phyloP scores from a whole-genome alignment of 345 rosid genomes.

The Eucalyptus microcorys region DNA sequence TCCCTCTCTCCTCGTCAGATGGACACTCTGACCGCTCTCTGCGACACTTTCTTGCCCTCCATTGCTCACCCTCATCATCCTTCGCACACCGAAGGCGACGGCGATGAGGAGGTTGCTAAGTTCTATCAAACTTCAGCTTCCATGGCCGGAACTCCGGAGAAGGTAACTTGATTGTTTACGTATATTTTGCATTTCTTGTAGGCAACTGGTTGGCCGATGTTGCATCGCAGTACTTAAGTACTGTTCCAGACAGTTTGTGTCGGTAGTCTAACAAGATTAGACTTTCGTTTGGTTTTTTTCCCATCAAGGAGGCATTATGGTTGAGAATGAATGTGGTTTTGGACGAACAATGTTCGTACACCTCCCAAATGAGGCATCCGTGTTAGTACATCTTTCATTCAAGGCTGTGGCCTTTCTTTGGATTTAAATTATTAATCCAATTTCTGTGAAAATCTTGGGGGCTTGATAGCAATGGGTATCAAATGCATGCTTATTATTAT shows the following conservation, averaged over 20 bases:
- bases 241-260: background rate
- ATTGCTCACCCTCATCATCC: slow-evolving; percentile 1
- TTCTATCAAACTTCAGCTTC: slow-evolving; percentile 60
- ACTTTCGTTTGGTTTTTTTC: background rate
- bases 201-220: background rate
- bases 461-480: background rate
- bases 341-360: background rate
- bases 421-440: background rate
- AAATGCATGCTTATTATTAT: background rate
- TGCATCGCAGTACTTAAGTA: background rate
- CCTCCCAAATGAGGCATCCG: background rate
- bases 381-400: background rate
- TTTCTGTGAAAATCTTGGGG: background rate
- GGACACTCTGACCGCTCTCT: slow-evolving; percentile 58
- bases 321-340: background rate
- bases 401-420: background rate
- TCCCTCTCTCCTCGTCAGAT: slow-evolving; percentile 41
- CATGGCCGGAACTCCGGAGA: slow-evolving; percentile 56
- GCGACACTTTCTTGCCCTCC: slow-evolving; percentile 61
- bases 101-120: background rate
- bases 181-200: background rate
- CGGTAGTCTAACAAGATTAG: background rate
- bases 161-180: slow-evolving; percentile 15
- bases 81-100: background rate
- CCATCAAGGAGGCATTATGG: background rate